Percentiles rank a stretch among this genome's conserved stretches.
phyloP scores from a whole-genome alignment of 148 eudicot species.

The Cornus controversa region DNA sequence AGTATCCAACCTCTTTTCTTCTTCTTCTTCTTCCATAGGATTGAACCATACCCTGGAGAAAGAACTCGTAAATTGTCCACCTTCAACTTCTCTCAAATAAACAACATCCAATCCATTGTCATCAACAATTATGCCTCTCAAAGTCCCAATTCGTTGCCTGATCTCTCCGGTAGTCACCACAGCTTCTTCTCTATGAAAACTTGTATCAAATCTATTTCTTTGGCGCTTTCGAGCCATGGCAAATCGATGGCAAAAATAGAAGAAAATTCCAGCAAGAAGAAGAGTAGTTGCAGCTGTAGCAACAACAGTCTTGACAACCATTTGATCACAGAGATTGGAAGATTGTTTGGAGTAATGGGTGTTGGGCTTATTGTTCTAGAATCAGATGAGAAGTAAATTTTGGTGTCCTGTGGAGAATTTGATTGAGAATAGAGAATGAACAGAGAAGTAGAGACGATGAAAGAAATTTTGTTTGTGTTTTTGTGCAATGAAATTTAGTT shows the following conservation, averaged over 20 bases:
- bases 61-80: constrained; percentile 19
- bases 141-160: constrained; percentile 24
- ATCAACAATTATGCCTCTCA: constrained; percentile 39
- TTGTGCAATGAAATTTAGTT: constrained; percentile 5
- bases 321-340: constrained; percentile 8
- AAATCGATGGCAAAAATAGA: constrained; percentile 25
- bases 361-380: no score
- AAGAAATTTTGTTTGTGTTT: background rate
- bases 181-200: constrained; percentile 29
- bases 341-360: no score
- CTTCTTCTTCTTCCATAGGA: constrained; percentile 29
- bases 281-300: constrained; percentile 28
- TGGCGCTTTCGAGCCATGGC: constrained; percentile 20
- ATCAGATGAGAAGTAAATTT: background rate
- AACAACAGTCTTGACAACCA: constrained; percentile 19
- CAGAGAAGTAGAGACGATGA: background rate
- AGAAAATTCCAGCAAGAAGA: constrained; percentile 26
- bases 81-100: constrained; percentile 30
- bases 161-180: constrained; percentile 11
- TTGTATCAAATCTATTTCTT: constrained; percentile 13
- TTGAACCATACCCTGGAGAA: constrained; percentile 45
- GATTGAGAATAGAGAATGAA: background rate
- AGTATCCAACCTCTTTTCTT: constrained; percentile 25
- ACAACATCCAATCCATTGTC: constrained; percentile 44
- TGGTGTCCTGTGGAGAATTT: background rate